Conservation (phyloP, 2,329 filamentous ascomycete species). For the Sporothrix humicola region DNA sequence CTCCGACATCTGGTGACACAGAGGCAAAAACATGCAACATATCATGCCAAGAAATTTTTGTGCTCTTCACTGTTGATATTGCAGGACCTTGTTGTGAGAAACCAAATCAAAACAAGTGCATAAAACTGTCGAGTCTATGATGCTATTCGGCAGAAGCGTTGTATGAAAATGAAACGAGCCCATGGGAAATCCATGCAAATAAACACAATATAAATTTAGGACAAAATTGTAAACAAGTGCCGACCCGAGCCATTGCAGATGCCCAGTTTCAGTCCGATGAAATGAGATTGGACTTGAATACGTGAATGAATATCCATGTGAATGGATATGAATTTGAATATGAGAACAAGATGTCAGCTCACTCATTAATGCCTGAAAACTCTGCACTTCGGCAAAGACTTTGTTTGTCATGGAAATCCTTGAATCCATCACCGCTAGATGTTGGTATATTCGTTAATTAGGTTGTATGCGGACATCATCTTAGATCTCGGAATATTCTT, state of each 20-base stretch:
- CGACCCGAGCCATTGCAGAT: neutral
- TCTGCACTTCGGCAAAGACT: neutral
- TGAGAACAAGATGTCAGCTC: neutral
- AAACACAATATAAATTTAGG: neutral
- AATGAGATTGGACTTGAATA: neutral
- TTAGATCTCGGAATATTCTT: neutral
- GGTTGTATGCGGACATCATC: neutral
- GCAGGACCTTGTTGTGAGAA: neutral
- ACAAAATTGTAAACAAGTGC: neutral
- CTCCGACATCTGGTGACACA: neutral
- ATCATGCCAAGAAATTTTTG: neutral
- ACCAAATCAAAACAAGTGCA: too few relatives aligned
- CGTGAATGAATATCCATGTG: neutral
- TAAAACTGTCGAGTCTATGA: neutral
- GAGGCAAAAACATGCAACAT: neutral
- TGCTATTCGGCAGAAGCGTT: slow-evolving; percentile 2
- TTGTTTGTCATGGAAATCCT: neutral
- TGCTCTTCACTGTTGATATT: neutral
- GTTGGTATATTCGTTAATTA: neutral
- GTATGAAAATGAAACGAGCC: neutral
- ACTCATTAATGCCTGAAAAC: neutral
- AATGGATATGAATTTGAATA: neutral
- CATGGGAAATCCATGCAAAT: neutral
- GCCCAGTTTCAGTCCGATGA: slow-evolving; percentile 12
- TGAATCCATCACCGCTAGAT: too few relatives aligned